Conservation (phyloP, 108 stramenopile species). For the Seminavis robusta region DNA sequence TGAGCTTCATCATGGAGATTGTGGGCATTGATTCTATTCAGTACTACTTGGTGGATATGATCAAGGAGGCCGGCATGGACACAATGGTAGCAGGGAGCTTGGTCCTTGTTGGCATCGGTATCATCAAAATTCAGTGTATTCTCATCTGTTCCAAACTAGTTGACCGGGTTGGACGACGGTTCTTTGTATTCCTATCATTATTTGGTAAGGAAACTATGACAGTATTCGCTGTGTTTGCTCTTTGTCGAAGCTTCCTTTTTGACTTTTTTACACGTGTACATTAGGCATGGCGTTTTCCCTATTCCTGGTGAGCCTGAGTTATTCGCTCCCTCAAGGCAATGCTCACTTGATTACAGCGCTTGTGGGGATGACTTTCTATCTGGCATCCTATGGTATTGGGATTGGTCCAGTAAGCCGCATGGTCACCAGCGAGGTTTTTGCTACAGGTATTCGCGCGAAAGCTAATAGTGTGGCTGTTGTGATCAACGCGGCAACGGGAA, state of each 20-base stretch:
- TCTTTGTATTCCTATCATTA: conserved; percentile 42
- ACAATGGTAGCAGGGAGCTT: conserved; percentile 32
- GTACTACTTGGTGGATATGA: conserved; percentile 74
- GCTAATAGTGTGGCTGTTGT: conserved; percentile 64
- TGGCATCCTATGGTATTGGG: conserved; percentile 53
- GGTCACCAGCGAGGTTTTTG: conserved; percentile 53
- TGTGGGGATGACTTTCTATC: conserved; percentile 38
- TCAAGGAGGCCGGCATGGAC: conserved; percentile 58
- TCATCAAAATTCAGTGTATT: conserved; percentile 62
- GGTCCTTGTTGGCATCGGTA: conserved; percentile 58
- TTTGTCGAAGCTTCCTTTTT: neutral
- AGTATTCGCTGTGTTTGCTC: conserved; percentile 4
- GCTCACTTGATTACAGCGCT: conserved; percentile 29
- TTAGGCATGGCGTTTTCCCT: too few species aligned
- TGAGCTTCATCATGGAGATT: conserved; percentile 75
- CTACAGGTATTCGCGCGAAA: conserved; percentile 51
- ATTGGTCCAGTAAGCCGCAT: conserved; percentile 54
- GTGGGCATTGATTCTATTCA: conserved; percentile 87
- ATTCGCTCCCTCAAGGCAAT: neutral
- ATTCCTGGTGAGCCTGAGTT: too few species aligned
- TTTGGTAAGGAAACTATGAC: conserved; percentile 34
- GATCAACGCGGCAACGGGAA: conserved; percentile 47
- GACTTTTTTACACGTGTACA: too few species aligned
- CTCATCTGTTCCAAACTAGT: conserved; percentile 59
- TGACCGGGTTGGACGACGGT: conserved; percentile 65